A percentile compares a stretch with the other conserved stretches of the same genome.
Conservation (phyloP, 2,329 filamentous ascomycete species). For the Ciborinia camelliae region DNA sequence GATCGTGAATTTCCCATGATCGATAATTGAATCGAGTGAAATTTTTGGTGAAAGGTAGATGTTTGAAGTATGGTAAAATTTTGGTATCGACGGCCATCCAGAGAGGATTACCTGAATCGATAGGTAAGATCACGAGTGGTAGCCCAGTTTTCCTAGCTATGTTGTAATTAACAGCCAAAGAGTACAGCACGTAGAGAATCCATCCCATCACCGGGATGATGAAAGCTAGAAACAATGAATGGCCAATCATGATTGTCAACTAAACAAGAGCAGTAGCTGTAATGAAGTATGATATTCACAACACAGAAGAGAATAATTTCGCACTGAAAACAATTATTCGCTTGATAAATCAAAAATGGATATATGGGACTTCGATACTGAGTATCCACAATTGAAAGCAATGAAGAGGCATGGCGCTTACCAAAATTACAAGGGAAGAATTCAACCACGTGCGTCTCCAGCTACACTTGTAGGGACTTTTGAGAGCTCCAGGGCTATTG, state of each 20-base stretch:
- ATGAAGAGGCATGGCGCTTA: slow-evolving; percentile 1
- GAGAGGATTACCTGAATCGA: slow-evolving; percentile 12
- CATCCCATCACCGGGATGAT: slow-evolving; percentile 2
- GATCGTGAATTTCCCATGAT: slow-evolving; percentile 18
- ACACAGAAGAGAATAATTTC: not conserved
- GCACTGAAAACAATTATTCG: not conserved
- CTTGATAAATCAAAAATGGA: not conserved
- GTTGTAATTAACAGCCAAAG: slow-evolving; percentile 3
- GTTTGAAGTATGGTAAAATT: slow-evolving; percentile 5
- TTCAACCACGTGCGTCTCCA: not conserved
- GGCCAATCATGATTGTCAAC: not conserved
- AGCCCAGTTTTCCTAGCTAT: slow-evolving; percentile 5
- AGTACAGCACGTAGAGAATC: slow-evolving; percentile 7
- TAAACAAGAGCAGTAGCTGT: not conserved
- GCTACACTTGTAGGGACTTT: not conserved
- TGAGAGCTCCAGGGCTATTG: not conserved
- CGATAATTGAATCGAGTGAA: slow-evolving; percentile 17
- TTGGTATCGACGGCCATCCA: slow-evolving; percentile 15
- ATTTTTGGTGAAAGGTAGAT: slow-evolving; percentile 16
- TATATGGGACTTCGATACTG: not conserved
- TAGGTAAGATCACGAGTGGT: slow-evolving; percentile 10
- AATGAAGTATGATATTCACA: not conserved
- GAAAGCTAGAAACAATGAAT: slow-evolving; percentile 7
- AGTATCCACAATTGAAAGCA: not conserved
- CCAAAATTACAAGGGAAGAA: not conserved